Evolutionary conservation across 768 basidiomycete species (phyloP), one percentile per base, ranked within the genome.

Genomic region (Termitomyces sp.): DNA sequence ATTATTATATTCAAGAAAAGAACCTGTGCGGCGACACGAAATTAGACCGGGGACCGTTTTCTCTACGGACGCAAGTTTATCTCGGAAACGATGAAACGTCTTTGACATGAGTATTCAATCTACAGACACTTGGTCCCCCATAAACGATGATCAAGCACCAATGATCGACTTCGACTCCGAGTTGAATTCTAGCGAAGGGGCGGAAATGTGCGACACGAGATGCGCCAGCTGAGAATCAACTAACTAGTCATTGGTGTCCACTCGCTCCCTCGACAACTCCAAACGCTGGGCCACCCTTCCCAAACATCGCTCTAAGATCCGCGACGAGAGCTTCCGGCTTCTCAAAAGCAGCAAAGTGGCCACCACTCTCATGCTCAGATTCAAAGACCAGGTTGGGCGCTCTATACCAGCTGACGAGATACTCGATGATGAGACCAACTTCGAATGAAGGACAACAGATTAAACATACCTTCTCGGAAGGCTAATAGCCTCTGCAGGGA

Each of bases 281-380:
- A 46, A 66, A 75, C 9, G 73, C 76, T 7, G 70, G 68, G 0
- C 77, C 75, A 18, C 66, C 69, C 47, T 66, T 74, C 25, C 70
- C 72, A 57, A 78, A 80, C 76, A 78, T 79, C 51, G 62, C 69
- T 31, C 72, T 63, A 22, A 81, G n/a, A 60, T 79, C 78, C 2
- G 61, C 68, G 1, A 64, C 77, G 15, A 81, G 65, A 5, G 59
- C 65, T 7, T 70, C 62, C 0, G 80, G 80, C 38, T 56, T 62
- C 59, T 80, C 77, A 41, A 70, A 57, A 0, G 78, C 69, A 5
- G 76, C 74, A 59, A 81, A 80, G 59, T 79, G 79, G 0, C 79
- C 78, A 2, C 79, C 80, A 2, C 52, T 59, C 13, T 65, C 64
- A 47, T 79, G 78, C 9, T 70, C 64, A 7, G 66, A 61, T 44